A percentile compares a stretch with the other conserved stretches of the same genome.
These are phyloP conservation scores for Hippophae rhamnoides DNA, from an alignment of 306 rosid genomes.

Conservation along the genomic window DNA sequence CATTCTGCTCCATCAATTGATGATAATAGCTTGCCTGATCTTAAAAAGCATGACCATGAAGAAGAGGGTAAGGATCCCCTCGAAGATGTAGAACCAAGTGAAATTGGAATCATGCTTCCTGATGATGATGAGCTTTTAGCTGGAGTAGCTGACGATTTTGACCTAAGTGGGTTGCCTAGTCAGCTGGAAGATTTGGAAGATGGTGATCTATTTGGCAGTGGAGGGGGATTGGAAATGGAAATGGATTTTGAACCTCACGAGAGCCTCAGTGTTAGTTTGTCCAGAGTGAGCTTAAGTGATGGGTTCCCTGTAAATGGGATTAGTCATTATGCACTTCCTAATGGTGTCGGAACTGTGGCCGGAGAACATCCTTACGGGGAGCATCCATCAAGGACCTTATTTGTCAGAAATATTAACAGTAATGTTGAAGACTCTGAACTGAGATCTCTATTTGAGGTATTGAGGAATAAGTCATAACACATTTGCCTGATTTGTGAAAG, in stretches of 20 bases:
- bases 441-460: constrained; percentile 52
- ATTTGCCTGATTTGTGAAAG: too few relatives aligned
- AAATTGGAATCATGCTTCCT: constrained; percentile 61
- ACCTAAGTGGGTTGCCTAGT: constrained; percentile 71
- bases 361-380: constrained; percentile 97
- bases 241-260: constrained; percentile 76
- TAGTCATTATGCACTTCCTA: constrained; percentile 49
- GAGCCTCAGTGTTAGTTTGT: constrained; percentile 40
- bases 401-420: constrained; percentile 85
- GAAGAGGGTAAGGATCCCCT: constrained; percentile 40
- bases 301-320: constrained; percentile 46
- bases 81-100: constrained; percentile 38
- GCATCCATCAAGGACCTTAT: constrained; percentile 92
- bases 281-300: constrained; percentile 53
- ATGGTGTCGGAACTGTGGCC: constrained; percentile 75
- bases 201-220: constrained; percentile 74
- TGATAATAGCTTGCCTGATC: constrained; percentile 31
- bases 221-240: constrained; percentile 85
- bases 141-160: constrained; percentile 80
- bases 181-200: constrained; percentile 89
- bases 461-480: constrained; percentile 1
- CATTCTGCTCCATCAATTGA: constrained; percentile 36
- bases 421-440: constrained; percentile 76
- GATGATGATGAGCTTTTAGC: constrained; percentile 83
- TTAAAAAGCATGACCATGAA: constrained; percentile 32